Conservation (phyloP, 2,329 filamentous ascomycete genomes). For the Ceratocystis eucalypticola region DNA sequence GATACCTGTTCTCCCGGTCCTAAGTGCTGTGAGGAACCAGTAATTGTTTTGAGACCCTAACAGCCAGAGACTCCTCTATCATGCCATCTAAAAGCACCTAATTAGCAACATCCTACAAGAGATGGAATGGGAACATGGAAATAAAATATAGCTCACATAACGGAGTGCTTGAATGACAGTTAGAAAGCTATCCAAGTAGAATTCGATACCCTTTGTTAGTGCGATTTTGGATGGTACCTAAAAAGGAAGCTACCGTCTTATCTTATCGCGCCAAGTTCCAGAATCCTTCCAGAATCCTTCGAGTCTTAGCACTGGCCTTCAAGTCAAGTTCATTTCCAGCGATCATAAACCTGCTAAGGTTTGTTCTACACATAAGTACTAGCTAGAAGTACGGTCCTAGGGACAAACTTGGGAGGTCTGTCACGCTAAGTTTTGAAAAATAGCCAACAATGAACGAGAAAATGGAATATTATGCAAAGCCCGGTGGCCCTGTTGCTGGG, state of each 20-base stretch:
- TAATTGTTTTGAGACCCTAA: too few species aligned
- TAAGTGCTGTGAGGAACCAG: too few species aligned
- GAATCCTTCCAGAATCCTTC: background rate
- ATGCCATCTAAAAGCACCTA: too few species aligned
- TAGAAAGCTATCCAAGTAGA: background rate
- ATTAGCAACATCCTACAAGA: too few species aligned
- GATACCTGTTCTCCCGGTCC: too few species aligned
- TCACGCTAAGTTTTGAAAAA: background rate
- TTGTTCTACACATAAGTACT: too few species aligned
- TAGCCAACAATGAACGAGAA: slow-evolving; percentile 8
- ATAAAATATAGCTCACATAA: background rate
- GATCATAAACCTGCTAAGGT: background rate
- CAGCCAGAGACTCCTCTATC: too few species aligned
- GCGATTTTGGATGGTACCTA: background rate
- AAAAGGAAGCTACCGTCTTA: background rate
- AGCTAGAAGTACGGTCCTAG: too few species aligned
- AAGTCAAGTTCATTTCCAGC: background rate
- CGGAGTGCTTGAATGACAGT: background rate
- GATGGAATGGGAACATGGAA: background rate
- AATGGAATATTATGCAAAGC: slow-evolving; percentile 7
- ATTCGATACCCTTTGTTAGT: background rate
- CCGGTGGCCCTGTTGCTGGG: background rate
- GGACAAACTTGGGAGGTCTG: too few species aligned
- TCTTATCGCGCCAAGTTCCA: background rate
- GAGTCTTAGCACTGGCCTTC: background rate